phyloP scores from a whole-genome alignment of 225 moss, liverwort and hornwort species.

The Straminergon stramineum region DNA sequence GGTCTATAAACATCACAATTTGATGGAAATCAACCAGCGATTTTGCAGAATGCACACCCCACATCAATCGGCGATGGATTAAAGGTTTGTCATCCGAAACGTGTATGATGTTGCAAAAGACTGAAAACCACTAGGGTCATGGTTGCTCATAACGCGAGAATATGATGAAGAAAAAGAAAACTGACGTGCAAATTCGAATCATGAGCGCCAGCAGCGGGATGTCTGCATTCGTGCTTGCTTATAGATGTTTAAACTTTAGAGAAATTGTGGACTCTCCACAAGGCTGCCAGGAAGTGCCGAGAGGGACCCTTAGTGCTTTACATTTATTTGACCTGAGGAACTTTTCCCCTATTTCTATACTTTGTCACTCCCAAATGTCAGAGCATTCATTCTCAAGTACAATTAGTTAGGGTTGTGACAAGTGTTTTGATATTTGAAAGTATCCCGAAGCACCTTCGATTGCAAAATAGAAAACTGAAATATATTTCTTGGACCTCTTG shows the following conservation, averaged over 20 bases:
- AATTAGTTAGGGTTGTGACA: too few relatives aligned
- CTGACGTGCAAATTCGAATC: not conserved
- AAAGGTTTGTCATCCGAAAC: not conserved
- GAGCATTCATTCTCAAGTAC: too few relatives aligned
- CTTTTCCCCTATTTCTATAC: too few relatives aligned
- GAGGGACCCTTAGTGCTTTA: too few relatives aligned
- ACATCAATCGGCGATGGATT: not conserved
- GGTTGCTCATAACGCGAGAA: not conserved
- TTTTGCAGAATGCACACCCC: not conserved
- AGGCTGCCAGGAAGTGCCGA: too few relatives aligned
- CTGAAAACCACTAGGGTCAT: not conserved
- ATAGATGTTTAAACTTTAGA: not conserved
- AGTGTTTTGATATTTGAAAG: too few relatives aligned
- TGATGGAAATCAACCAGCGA: not conserved
- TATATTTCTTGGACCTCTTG: too few relatives aligned
- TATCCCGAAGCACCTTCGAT: too few relatives aligned
- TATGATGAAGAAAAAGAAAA: not conserved
- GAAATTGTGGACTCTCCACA: too few relatives aligned
- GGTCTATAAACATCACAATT: not conserved
- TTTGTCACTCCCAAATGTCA: too few relatives aligned
- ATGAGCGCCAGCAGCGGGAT: not conserved
- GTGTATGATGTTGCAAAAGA: not conserved
- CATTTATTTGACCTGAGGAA: too few relatives aligned
- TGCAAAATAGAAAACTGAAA: too few relatives aligned
- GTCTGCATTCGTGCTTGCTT: not conserved